phyloP scores from a whole-genome alignment of 495 filamentous ascomycete species.

The Glutinoglossum americanum region DNA sequence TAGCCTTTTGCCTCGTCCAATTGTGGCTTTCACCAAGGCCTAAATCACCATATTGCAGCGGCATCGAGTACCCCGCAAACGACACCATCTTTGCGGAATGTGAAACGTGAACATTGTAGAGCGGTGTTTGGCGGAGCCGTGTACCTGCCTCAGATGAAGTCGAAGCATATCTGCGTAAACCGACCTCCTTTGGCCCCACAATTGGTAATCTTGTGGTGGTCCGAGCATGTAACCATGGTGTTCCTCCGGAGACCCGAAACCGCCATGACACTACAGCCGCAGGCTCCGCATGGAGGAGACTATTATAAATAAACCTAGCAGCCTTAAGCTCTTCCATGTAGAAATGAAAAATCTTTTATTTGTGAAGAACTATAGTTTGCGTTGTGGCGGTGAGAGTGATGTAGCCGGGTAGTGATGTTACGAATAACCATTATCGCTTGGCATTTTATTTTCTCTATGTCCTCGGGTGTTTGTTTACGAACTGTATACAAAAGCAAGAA shows the following conservation, averaged over 20 bases:
- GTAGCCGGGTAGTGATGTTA: background rate
- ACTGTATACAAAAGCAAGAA: background rate
- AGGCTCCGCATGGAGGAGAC: background rate
- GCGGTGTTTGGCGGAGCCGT: conserved; percentile 36
- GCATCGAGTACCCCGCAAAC: conserved; percentile 90
- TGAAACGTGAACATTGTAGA: conserved; percentile 63
- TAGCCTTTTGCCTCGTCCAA: conserved; percentile 70
- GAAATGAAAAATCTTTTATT: background rate
- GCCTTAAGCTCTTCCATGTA: background rate
- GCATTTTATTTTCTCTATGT: background rate
- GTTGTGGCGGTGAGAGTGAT: background rate
- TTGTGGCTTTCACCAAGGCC: conserved; percentile 59
- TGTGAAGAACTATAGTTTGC: background rate
- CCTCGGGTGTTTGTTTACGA: background rate
- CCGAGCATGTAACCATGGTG: background rate
- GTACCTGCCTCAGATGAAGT: background rate
- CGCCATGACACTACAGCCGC: background rate
- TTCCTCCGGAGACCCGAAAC: background rate
- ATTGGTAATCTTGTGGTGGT: background rate
- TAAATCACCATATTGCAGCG: conserved; percentile 61
- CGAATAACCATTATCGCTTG: background rate
- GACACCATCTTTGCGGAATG: conserved; percentile 86
- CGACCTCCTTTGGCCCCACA: background rate
- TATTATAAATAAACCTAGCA: background rate
- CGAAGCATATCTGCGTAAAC: conserved; percentile 1